These are phyloP conservation scores for Linaria vulgaris DNA, from an alignment of 257 asterid species.

Conservation along the genomic window DNA sequence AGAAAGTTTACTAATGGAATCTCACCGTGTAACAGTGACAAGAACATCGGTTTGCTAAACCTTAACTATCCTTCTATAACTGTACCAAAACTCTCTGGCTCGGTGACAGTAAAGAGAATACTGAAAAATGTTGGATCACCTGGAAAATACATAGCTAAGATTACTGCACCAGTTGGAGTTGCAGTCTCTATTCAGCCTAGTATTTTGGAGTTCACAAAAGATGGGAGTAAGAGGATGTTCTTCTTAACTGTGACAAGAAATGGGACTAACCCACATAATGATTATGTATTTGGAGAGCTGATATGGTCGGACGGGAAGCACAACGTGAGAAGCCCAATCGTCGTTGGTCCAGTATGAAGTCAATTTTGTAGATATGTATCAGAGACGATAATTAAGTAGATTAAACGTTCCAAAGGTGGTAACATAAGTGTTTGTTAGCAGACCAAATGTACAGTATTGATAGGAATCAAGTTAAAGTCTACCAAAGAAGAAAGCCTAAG, in stretches of 20 bases:
- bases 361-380: no score
- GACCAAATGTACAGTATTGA: no score
- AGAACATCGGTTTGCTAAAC: not conserved
- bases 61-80: constrained; percentile 38
- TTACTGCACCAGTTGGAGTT: constrained; percentile 25
- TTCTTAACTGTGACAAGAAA: constrained; percentile 10
- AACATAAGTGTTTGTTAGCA: no score
- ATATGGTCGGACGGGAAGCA: constrained; percentile 31
- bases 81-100: constrained; percentile 6
- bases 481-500: no score
- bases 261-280: not conserved
- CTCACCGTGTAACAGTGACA: not conserved
- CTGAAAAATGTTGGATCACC: constrained; percentile 35
- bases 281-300: constrained; percentile 19
- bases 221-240: constrained; percentile 28
- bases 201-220: constrained; percentile 15
- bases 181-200: constrained; percentile 21
- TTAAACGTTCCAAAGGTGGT: no score
- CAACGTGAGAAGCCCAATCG: constrained; percentile 25
- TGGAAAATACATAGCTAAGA: constrained; percentile 22
- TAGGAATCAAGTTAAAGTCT: no score
- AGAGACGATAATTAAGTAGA: no score
- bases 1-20: not conserved
- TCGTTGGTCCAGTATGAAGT: not conserved
- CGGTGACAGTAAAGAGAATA: constrained; percentile 19